A percentile compares a stretch with the other conserved stretches of the same genome.
phyloP scores from a whole-genome alignment of 2,329 filamentous ascomycete species.

The Stemphylium beticola region DNA sequence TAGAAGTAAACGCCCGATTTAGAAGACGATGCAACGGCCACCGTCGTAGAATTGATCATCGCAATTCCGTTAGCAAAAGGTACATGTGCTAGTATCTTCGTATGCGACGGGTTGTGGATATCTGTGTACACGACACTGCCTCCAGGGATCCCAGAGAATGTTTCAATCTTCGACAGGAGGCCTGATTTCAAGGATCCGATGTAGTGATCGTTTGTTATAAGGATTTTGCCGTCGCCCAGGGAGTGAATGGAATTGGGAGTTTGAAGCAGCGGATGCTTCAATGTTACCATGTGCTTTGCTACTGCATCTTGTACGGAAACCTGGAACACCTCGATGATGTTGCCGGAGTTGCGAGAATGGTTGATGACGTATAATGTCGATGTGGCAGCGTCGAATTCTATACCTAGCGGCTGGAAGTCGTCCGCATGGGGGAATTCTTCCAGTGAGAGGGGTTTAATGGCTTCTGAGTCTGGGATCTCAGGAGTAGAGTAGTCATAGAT shows the following conservation, averaged over 20 bases:
- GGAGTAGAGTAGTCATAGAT: conserved; percentile 48
- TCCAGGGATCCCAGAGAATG: conserved; percentile 45
- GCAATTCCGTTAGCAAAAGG: conserved; percentile 53
- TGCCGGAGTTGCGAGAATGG: conserved; percentile 42
- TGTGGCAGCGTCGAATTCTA: conserved; percentile 45
- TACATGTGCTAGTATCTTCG: conserved; percentile 38
- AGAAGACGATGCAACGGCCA: conserved; percentile 50
- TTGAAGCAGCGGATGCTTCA: conserved; percentile 42
- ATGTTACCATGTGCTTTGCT: conserved; percentile 38
- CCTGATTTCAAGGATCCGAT: conserved; percentile 35
- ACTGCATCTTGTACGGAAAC: conserved; percentile 29
- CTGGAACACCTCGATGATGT: conserved; percentile 42
- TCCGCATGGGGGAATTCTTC: conserved; percentile 28
- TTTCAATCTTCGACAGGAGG: conserved; percentile 47
- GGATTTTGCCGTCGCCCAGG: conserved; percentile 40
- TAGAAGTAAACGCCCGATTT: conserved; percentile 47
- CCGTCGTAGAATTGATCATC: conserved; percentile 42
- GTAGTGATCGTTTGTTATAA: conserved; percentile 54
- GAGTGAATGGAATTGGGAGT: conserved; percentile 51
- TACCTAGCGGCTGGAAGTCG: conserved; percentile 53
- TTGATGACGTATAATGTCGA: conserved; percentile 51
- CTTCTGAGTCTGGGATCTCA: conserved; percentile 16
- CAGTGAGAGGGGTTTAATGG: conserved; percentile 35
- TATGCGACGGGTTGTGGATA: conserved; percentile 14
- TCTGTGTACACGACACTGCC: conserved; percentile 49